Conservation (phyloP, 2,329 filamentous ascomycete species). For the Colletotrichum plurivorum region DNA sequence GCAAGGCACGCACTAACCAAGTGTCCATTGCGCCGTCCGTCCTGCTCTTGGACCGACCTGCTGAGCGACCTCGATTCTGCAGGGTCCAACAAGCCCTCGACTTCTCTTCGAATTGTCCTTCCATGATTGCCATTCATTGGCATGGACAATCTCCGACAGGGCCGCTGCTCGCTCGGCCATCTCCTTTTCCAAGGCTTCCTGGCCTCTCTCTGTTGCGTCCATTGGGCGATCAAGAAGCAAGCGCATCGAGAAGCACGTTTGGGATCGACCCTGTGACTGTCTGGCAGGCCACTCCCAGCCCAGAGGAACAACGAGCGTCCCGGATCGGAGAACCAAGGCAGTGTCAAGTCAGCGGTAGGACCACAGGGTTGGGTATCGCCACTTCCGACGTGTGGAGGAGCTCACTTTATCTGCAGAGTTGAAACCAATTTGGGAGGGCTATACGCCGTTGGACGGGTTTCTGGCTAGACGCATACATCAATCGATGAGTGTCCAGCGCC, state of each 20-base stretch:
- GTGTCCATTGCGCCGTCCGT: conserved; percentile 8
- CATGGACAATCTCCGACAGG: conserved; percentile 6
- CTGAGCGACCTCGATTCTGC: conserved; percentile 38
- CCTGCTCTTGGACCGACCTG: conserved; percentile 15
- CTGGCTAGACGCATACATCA: not conserved
- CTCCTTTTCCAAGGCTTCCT: conserved; percentile 1
- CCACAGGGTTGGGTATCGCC: conserved; percentile 30
- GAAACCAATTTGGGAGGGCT: conserved; percentile 1
- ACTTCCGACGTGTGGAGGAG: conserved; percentile 15
- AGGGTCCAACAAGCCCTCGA: conserved; percentile 35
- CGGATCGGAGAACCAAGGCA: conserved; percentile 21
- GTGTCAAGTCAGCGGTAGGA: conserved; percentile 25
- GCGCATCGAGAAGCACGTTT: not conserved
- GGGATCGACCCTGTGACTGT: conserved; percentile 11
- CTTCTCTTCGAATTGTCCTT: not conserved
- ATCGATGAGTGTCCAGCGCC: not conserved
- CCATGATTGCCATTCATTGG: not conserved
- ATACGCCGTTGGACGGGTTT: not conserved
- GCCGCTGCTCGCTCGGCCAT: conserved; percentile 6
- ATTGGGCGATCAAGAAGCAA: conserved; percentile 7
- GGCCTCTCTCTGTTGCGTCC: conserved; percentile 6
- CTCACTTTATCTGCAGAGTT: conserved; percentile 3
- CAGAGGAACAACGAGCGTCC: conserved; percentile 10
- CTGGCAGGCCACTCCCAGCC: conserved; percentile 13
- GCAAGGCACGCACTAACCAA: conserved; percentile 27